Conservation (phyloP, 192 early-diverging fungal species). For the Hyaloraphidium curvatum region DNA sequence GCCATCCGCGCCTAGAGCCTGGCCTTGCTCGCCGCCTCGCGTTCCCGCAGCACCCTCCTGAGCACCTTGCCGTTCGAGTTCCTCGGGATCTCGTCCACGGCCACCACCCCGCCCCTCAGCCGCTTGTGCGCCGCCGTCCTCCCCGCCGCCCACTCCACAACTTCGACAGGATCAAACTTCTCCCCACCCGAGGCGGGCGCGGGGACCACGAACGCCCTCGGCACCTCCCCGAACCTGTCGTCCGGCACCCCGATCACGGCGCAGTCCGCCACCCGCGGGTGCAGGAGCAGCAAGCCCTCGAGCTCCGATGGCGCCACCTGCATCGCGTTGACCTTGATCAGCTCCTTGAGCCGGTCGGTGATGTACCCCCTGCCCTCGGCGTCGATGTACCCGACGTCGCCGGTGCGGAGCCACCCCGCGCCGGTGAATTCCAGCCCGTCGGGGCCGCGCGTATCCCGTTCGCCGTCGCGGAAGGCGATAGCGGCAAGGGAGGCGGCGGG, state of each 20-base stretch:
- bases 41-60: not conserved
- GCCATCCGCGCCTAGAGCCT: no score
- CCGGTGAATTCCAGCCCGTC: no score
- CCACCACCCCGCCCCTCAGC: not conserved
- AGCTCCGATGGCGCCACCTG: not conserved
- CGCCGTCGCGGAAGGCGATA: constrained; percentile 64
- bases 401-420: no score
- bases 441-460: no score
- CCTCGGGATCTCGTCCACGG: not conserved
- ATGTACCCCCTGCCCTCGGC: constrained; percentile 40
- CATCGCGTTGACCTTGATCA: constrained; percentile 54
- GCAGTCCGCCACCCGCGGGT: not conserved
- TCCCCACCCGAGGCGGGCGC: not conserved
- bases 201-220: not conserved
- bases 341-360: constrained; percentile 66
- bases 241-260: not conserved
- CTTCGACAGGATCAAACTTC: not conserved
- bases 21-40: not conserved
- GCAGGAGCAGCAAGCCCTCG: not conserved
- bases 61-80: not conserved
- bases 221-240: not conserved
- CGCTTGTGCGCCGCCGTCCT: not conserved
- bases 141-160: no score
- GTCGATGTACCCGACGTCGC: constrained; percentile 57
- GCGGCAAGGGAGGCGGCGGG: constrained; percentile 39